Evolutionary conservation across 2,329 filamentous ascomycete genomes (phyloP).

Genomic region (Blastomyces silverae): DNA sequence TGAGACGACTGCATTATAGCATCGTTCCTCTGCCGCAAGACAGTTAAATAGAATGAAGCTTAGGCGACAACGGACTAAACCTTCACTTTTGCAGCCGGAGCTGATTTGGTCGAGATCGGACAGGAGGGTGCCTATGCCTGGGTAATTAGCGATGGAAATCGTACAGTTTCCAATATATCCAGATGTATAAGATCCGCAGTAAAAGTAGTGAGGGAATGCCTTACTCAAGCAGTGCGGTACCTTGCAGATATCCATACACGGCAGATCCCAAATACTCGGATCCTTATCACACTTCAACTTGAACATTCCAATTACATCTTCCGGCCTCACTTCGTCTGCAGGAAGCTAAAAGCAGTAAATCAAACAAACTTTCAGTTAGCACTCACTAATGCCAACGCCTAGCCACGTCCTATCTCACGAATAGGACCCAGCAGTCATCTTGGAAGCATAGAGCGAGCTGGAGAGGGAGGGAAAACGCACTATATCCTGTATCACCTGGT

Average conservation of each 20-base stretch:
- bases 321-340: constrained; percentile 1
- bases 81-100: constrained; percentile 1
- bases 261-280: constrained; percentile 3
- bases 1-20: neutral
- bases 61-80: constrained; percentile 5
- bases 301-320: constrained; percentile 9
- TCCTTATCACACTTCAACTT: constrained; percentile 4
- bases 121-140: neutral
- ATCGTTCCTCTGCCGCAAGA: constrained; percentile 4
- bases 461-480: neutral
- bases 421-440: neutral
- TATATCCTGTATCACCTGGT: constrained; percentile 8
- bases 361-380: neutral
- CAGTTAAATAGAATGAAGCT: constrained; percentile 8
- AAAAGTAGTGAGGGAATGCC: neutral
- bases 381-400: neutral
- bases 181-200: too few relatives aligned
- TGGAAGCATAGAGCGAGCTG: neutral
- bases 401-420: neutral
- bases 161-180: neutral
- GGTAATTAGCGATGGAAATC: neutral
- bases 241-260: neutral
- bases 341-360: constrained; percentile 6
- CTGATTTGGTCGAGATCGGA: constrained; percentile 1
- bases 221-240: constrained; percentile 1